A percentile compares a stretch with the other conserved stretches of the same genome.
Conservation (phyloP, 345 rosid genomes). For the Salix dunnii region DNA sequence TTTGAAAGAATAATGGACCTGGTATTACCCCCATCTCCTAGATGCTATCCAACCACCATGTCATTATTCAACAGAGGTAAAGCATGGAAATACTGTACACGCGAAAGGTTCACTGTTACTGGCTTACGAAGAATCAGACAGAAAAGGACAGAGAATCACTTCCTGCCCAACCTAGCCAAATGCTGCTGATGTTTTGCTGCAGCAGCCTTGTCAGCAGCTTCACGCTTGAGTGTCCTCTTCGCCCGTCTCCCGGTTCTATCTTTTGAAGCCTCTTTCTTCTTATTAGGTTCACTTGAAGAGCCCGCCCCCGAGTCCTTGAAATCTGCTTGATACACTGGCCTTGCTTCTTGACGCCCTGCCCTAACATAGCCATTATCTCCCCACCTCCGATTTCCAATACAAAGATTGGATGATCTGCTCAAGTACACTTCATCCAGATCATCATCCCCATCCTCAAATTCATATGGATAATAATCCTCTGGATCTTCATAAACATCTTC, state of each 20-base stretch:
- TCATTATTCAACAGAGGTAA: conserved; percentile 13
- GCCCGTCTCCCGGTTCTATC: conserved; percentile 72
- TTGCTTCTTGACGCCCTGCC: conserved; percentile 81
- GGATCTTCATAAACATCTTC: conserved; percentile 34
- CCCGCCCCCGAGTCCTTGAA: conserved; percentile 47
- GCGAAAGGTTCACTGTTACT: conserved; percentile 3
- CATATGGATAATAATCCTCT: conserved; percentile 41
- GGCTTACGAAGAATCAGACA: not conserved
- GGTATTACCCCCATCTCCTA: not conserved
- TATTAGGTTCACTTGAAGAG: conserved; percentile 53
- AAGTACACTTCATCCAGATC: conserved; percentile 68
- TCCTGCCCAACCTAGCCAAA: conserved; percentile 28
- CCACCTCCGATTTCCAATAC: conserved; percentile 87
- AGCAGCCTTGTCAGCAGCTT: conserved; percentile 85
- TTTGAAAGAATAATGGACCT: not conserved
- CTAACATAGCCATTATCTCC: conserved; percentile 91
- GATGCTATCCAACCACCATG: not conserved
- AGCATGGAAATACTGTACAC: conserved; percentile 20
- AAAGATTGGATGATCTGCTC: conserved; percentile 44
- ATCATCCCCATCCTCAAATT: conserved; percentile 43
- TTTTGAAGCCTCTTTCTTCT: conserved; percentile 47
- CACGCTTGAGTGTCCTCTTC: conserved; percentile 82
- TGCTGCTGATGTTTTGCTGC: conserved; percentile 48
- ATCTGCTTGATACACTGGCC: conserved; percentile 46
- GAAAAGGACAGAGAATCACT: conserved; percentile 5